Base-by-base conservation (phyloP, 768 basidiomycete genomes). In the Termitomyces titanicus region DNA sequence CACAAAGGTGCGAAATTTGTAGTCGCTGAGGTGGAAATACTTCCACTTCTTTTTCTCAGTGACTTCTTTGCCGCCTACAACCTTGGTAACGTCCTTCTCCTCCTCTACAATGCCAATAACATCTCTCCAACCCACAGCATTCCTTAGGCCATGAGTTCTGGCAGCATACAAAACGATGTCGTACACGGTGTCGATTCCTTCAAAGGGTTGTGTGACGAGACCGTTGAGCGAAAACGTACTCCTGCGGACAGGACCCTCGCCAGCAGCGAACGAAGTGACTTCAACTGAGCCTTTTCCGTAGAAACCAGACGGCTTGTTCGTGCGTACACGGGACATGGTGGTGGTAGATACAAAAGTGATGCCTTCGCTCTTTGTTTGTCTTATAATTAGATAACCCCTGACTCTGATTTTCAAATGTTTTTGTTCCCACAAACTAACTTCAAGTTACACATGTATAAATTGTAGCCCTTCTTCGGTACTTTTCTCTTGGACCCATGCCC, bases 31-130 rank as follows among this genome's bases (percentile, higher is more conserved):
- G 70, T 94, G 82, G 72, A 92, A 99, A 72, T 88, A 98, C 67
- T 89, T 92, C 96, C 96, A 99, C 53, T 79, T 92, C 82, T 99
- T 99, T 70, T 75, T 92, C 78, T 98, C 90, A 3, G 72, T 84
- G 29, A 86, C 78, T 69, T 93, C 83, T 69, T 94, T 86, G 31
- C 95, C 96, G 5, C 79, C 86, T 40, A 94, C 84, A 29, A 77
- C 74, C 78, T 94, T 95, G 66, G 81, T 88, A 33, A 98, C 82
- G 64, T 93, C 85, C 75, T 97, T 98, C 68, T 86, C 87, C 72
- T 98, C 96, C 63, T 92, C 85, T 66, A 92, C 76, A 22, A 85
- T 74, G 6, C 75, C 66, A 51, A 91, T 65, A 31, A 94, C 63
- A 53, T 92, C 89, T 33, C 97, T 77, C 78, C 84, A 88, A 0